Evolutionary conservation across 1,139 yeast genomes (phyloP), one percentile per base, ranked within the genome.

Genomic region (Yamadazyma diospyri): DNA sequence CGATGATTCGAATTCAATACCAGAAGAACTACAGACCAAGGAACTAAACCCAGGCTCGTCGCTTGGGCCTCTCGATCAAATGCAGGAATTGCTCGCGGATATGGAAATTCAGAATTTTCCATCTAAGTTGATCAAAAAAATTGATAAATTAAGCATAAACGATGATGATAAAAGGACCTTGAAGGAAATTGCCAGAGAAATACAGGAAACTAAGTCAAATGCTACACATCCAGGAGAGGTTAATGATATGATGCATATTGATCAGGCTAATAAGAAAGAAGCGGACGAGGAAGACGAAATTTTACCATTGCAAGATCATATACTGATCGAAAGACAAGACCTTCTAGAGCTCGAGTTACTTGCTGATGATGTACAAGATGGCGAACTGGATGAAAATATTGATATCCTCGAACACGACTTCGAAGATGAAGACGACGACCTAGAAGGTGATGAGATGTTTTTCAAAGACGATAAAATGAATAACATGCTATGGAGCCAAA

Each of bases 81-180:
- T 73, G n/a, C 41, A 50, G 14, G 72, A 67, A 30, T 49, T 77
- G 15, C 51, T 73, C 19, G 59, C 64, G 29, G 81, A 76, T 45
- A 71, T 77, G 79, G 80, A 68, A 23, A 43, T 70, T 4, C 42
- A 48, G 10, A 11, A 21, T 13, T n/a, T 29, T 17, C 50, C 56
- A 23, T 48, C 45, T 11, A n/a, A n/a, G n/a, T 32, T 61, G 20
- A 39, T 62, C 20, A 41, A 53, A 1, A 58, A 48, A 36, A 54
- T 64, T 14, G 68, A 64, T 33, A 31, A 44, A 6, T 46, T 72
- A 21, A 59, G 70, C 5, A 62, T 78, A 7, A 67, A 61, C 37
- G 64, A 72, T 0, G 69, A 73, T 6, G 83, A 80, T 38, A 63
- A 81, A 34, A 54, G 70, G 8, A 66, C 68, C 25, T 57, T 81